Evolutionary conservation across 768 basidiomycete species (phyloP).

Genomic region (Kwoniella botswanensis): DNA sequence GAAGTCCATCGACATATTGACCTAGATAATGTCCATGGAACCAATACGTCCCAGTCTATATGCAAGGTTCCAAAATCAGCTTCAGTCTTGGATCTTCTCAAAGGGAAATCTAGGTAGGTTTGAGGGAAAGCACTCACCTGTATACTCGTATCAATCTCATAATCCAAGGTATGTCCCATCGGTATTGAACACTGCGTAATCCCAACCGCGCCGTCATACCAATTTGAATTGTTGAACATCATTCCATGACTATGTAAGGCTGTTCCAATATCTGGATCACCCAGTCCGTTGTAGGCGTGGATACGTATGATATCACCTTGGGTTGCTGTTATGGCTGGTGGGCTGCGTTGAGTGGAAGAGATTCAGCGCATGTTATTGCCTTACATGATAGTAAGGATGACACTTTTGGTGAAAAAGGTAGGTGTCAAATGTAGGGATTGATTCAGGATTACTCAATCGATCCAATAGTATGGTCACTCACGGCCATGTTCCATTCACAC

Average conservation of each 20-base stretch:
- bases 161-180: conserved; percentile 71
- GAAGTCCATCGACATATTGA: conserved; percentile 93
- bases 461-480: conserved; percentile 60
- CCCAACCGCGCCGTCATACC: conserved; percentile 85
- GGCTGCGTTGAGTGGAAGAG: conserved; percentile 62
- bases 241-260: conserved; percentile 93
- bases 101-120: not conserved
- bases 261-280: conserved; percentile 63
- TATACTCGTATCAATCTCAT: conserved; percentile 66
- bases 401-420: too few species aligned
- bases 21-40: conserved; percentile 60
- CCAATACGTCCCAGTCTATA: conserved; percentile 58
- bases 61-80: not conserved
- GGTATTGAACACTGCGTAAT: conserved; percentile 85
- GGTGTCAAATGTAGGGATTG: too few species aligned
- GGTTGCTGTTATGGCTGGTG: conserved; percentile 77
- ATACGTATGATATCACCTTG: conserved; percentile 75
- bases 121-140: conserved; percentile 32
- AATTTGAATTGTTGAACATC: conserved; percentile 85
- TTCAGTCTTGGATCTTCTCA: not conserved
- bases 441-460: not conserved
- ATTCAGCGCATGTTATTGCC: not conserved
- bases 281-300: conserved; percentile 74
- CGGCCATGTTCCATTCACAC: conserved; percentile 95
- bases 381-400: too few species aligned